phyloP scores from a whole-genome alignment of 1,139 yeast genomes.

The Taphrina wiesneri region DNA sequence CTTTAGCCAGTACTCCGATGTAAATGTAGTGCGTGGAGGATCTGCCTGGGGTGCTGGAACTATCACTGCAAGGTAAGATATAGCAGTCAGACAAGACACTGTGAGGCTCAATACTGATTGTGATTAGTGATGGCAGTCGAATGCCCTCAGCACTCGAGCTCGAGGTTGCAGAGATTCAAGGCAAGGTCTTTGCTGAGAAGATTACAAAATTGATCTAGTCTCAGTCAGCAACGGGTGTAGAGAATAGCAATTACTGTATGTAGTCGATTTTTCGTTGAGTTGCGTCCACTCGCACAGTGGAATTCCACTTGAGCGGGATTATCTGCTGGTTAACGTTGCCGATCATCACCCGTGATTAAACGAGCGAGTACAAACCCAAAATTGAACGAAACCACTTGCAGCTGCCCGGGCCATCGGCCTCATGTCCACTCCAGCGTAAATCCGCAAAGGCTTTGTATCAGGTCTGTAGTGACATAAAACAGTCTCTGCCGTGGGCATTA shows the following conservation, averaged over 20 bases:
- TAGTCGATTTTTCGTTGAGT: too few relatives aligned
- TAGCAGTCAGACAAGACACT: background rate
- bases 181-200: constrained; percentile 53
- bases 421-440: background rate
- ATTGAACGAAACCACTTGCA: background rate
- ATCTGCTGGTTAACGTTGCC: background rate
- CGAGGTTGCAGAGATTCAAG: constrained; percentile 63
- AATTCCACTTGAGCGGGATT: background rate
- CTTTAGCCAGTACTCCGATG: constrained; percentile 55
- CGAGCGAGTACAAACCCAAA: background rate
- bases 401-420: background rate
- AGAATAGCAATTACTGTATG: background rate
- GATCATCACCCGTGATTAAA: background rate
- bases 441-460: background rate
- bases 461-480: too few relatives aligned
- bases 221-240: background rate
- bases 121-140: constrained; percentile 69
- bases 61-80: constrained; percentile 41
- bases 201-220: constrained; percentile 2
- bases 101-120: constrained; percentile 56
- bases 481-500: too few relatives aligned
- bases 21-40: constrained; percentile 67
- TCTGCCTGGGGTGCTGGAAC: constrained; percentile 82
- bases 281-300: background rate
- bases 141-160: constrained; percentile 60